Evolutionary conservation across 441 rosid genomes (phyloP), one percentile per base, ranked within the genome.

Genomic region (Aleurites moluccanus): DNA sequence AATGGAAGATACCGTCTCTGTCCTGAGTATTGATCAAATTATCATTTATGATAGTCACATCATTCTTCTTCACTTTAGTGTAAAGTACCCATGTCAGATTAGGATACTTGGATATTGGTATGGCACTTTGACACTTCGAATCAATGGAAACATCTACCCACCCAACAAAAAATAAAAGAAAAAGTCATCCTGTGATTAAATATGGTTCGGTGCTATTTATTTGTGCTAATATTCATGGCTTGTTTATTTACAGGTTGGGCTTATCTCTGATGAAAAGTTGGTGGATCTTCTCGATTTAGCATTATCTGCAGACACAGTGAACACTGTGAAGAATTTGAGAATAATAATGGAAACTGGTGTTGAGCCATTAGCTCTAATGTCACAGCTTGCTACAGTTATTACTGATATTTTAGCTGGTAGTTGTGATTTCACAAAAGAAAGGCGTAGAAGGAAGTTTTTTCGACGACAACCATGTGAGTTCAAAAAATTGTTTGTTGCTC

Each of bases 211-310:
- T 77, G 72, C 61, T 64, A 59, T 28, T 69, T 14, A 30, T 82
- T 69, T 53, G 76, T 67, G 55, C 27, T 78, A 59, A 82, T 57
- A n/a, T n/a, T n/a, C n/a, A n/a, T n/a, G n/a, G n/a, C n/a, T 77
- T 28, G 14, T 20, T 60, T 33, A 63, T 76, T 75, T 77, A 53
- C 91, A 96, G 99, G 98, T 89, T 72, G 99, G 99, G 69, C 96
- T 96, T 69, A 87, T 96, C 72, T 92, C 95, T 64, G 99, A 96
- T 82, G 99, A 96, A 83, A 96, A 92, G 68, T 76, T 96, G 86
- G 98, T 96, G 77, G 98, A 94, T 85, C 98, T 96, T 86, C 99
- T 96, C 73, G 99, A 96, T 85, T 85, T 94, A 77, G 98, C 99
- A 82, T 82, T 96, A 83, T 96, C 98, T 78, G 98, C 99, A 27